These are phyloP conservation scores for Collybia mongolica DNA, from an alignment of 768 basidiomycete species.

Conservation along the genomic window DNA sequence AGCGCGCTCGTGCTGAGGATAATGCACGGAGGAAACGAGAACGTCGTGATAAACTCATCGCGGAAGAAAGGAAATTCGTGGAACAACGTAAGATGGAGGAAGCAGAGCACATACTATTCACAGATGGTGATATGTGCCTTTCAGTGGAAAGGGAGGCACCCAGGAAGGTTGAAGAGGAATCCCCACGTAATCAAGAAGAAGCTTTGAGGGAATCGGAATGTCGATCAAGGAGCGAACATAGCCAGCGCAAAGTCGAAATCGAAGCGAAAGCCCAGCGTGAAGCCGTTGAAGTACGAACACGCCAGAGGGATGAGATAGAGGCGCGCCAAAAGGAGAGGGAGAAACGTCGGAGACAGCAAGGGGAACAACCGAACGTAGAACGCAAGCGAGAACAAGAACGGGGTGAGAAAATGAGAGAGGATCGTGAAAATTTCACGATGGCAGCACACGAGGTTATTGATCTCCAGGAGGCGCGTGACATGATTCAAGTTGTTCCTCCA, in stretches of 20 bases:
- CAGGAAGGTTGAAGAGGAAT: constrained; percentile 4
- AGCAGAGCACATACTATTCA: constrained; percentile 6
- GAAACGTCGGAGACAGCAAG: constrained; percentile 1
- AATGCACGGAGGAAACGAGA: constrained; percentile 28
- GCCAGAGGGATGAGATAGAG: constrained; percentile 1
- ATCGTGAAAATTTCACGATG: neutral
- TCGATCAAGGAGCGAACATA: constrained; percentile 12
- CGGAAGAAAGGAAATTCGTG: constrained; percentile 4
- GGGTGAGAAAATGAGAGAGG: constrained; percentile 3
- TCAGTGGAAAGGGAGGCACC: constrained; percentile 6
- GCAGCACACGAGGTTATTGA: neutral
- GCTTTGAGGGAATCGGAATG: constrained; percentile 9
- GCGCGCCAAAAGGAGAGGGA: constrained; percentile 2
- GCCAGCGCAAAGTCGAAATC: constrained; percentile 8
- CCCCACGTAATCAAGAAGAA: neutral
- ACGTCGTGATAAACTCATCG: constrained; percentile 11
- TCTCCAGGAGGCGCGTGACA: neutral
- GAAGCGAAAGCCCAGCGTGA: constrained; percentile 9
- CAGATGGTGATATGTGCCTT: neutral
- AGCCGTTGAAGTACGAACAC: constrained; percentile 8
- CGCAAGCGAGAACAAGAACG: constrained; percentile 4
- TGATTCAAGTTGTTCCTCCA: no score
- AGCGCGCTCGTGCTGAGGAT: constrained; percentile 25
- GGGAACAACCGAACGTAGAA: neutral
- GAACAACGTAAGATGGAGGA: constrained; percentile 7